phyloP scores from a whole-genome alignment of 2,329 filamentous ascomycete genomes.

The Dactylellina haptotyla region DNA sequence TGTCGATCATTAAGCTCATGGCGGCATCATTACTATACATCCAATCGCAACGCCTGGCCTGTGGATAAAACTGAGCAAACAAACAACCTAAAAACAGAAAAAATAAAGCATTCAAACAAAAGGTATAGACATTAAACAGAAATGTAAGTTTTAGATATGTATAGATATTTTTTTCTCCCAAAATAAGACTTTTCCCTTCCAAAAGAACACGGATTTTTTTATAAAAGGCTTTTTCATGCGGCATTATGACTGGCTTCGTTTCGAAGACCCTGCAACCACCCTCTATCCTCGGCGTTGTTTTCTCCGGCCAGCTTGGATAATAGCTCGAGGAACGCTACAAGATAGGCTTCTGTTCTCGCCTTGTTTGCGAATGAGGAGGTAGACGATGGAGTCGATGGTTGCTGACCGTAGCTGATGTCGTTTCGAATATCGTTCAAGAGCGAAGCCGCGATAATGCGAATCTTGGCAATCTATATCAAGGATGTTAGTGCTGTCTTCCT shows the following conservation, averaged over 20 bases:
- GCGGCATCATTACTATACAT: conserved; percentile 52
- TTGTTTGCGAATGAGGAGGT: conserved; percentile 54
- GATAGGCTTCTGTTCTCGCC: conserved; percentile 52
- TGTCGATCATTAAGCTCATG: too few species aligned
- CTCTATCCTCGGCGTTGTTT: conserved; percentile 50
- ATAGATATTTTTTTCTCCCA: conserved; percentile 10
- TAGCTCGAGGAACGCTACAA: conserved; percentile 52
- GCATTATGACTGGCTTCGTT: conserved; percentile 27
- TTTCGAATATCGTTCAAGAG: conserved; percentile 51
- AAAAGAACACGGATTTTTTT: background rate
- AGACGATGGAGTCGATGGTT: conserved; percentile 48
- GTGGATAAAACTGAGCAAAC: conserved; percentile 24
- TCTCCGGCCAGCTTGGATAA: conserved; percentile 50
- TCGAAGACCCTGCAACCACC: conserved; percentile 51
- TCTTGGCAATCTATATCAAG: conserved; percentile 44
- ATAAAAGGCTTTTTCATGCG: conserved; percentile 13
- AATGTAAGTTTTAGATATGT: background rate
- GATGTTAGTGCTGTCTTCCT: conserved; percentile 14
- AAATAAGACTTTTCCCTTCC: conserved; percentile 44
- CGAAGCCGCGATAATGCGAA: conserved; percentile 50
- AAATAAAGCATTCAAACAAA: conserved; percentile 13
- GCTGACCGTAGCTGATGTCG: conserved; percentile 51
- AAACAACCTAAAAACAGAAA: conserved; percentile 12
- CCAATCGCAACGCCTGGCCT: conserved; percentile 48
- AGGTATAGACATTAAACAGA: conserved; percentile 39